phyloP scores from a whole-genome alignment of 108 stramenopile genomes.

The Fistulifera solaris region DNA sequence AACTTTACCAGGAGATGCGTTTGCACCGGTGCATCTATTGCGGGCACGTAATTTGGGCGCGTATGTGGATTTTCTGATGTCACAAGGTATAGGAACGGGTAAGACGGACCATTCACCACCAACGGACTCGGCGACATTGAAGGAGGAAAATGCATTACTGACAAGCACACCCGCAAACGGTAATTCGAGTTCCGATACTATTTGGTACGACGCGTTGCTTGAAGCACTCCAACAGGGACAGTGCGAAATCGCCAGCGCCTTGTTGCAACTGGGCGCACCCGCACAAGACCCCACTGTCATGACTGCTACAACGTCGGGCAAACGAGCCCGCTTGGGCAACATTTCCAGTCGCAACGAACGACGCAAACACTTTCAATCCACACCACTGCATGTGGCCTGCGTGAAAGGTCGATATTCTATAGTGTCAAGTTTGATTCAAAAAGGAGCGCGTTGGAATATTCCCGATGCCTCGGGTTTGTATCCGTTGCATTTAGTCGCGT shows the following conservation, averaged over 20 bases:
- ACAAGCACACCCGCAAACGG: neutral
- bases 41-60: constrained; percentile 44
- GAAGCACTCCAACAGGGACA: constrained; percentile 45
- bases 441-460: constrained; percentile 43
- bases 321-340: constrained; percentile 24
- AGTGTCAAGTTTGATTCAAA: constrained; percentile 34
- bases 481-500: constrained; percentile 70
- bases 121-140: neutral
- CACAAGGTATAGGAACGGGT: constrained; percentile 10
- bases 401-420: constrained; percentile 35
- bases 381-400: constrained; percentile 72
- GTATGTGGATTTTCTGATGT: constrained; percentile 66
- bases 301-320: too few relatives aligned
- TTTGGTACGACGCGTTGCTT: constrained; percentile 43
- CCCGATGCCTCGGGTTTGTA: constrained; percentile 65
- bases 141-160: constrained; percentile 1
- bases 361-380: constrained; percentile 34
- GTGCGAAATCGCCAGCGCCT: constrained; percentile 30
- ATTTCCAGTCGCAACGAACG: constrained; percentile 19
- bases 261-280: constrained; percentile 37
- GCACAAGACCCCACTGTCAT: too few relatives aligned
- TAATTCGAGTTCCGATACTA: too few relatives aligned
- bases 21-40: constrained; percentile 47
- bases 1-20: constrained; percentile 38
- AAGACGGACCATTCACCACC: neutral